Percentiles rank a stretch among this genome's conserved stretches.
These are phyloP conservation scores for Sporobolomyces roseus DNA, from an alignment of 768 basidiomycete genomes.

Conservation along the genomic window DNA sequence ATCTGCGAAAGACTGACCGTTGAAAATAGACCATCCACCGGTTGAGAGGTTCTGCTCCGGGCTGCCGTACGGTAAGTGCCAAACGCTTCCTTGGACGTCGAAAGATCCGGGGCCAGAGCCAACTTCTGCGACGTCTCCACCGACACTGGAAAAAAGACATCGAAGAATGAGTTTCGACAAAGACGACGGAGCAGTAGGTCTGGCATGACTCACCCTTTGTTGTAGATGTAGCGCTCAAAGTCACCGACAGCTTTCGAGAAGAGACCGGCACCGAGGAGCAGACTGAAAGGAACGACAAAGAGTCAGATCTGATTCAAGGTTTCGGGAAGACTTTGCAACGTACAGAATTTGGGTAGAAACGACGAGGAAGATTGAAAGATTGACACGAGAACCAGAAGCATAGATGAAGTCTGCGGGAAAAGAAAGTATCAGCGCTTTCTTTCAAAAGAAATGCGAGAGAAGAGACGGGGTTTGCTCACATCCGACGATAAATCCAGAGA, in stretches of 20 bases:
- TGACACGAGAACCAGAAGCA: constrained; percentile 70
- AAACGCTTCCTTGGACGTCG: constrained; percentile 45
- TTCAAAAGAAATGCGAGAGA: not conserved
- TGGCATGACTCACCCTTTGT: not conserved
- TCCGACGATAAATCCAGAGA: constrained; percentile 71
- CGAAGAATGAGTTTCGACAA: too few species aligned
- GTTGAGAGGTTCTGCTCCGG: constrained; percentile 56
- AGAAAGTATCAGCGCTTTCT: not conserved
- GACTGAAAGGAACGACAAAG: constrained; percentile 48
- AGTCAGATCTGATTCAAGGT: not conserved
- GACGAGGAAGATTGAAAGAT: constrained; percentile 80
- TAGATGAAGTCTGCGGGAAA: constrained; percentile 60
- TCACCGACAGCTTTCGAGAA: constrained; percentile 70
- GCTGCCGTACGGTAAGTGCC: constrained; percentile 47
- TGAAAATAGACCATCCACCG: constrained; percentile 74
- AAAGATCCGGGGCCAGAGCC: constrained; percentile 75
- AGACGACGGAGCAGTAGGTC: not conserved
- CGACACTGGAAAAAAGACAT: constrained; percentile 60
- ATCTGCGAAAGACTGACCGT: constrained; percentile 35
- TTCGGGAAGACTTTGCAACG: not conserved
- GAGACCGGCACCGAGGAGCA: constrained; percentile 85
- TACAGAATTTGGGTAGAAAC: constrained; percentile 79
- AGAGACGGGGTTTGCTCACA: constrained; percentile 49
- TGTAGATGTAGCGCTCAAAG: constrained; percentile 41
- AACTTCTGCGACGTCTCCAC: constrained; percentile 59